Percentiles rank a stretch among this genome's conserved stretches.
These are phyloP conservation scores for Orbilia oligospora DNA, from an alignment of 2,329 filamentous ascomycete genomes.

Conservation along the genomic window DNA sequence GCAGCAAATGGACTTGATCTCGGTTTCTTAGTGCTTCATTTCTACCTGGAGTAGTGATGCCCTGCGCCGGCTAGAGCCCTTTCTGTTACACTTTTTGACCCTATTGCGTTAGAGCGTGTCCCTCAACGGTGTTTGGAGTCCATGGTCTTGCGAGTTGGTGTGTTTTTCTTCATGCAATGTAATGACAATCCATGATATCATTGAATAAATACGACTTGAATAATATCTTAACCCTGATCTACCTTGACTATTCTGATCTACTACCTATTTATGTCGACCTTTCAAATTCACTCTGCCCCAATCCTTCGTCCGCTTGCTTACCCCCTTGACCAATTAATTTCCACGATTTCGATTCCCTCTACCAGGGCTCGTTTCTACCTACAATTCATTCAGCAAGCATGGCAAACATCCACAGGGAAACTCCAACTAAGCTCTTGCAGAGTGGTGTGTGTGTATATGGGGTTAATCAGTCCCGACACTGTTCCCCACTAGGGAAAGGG, in stretches of 20 bases:
- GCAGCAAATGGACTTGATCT: conserved; percentile 75
- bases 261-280: too few species aligned
- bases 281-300: not conserved
- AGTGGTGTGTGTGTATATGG: not conserved
- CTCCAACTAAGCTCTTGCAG: too few species aligned
- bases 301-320: not conserved
- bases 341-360: not conserved
- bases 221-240: not conserved
- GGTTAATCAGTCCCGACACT: not conserved
- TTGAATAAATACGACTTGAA: not conserved
- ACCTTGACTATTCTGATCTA: not conserved
- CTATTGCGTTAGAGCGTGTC: not conserved
- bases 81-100: not conserved
- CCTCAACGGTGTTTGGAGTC: conserved; percentile 22
- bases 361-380: too few species aligned
- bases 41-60: not conserved
- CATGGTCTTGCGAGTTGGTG: not conserved
- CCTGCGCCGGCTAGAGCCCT: not conserved
- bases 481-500: not conserved
- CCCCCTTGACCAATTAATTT: not conserved
- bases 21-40: conserved; percentile 56
- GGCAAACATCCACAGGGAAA: too few species aligned
- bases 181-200: not conserved
- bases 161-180: not conserved
- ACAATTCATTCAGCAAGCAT: too few species aligned